Percentiles rank a stretch among this genome's conserved stretches.
phyloP scores from a whole-genome alignment of 805 yeast species.

The Metschnikowia corniflorae region DNA sequence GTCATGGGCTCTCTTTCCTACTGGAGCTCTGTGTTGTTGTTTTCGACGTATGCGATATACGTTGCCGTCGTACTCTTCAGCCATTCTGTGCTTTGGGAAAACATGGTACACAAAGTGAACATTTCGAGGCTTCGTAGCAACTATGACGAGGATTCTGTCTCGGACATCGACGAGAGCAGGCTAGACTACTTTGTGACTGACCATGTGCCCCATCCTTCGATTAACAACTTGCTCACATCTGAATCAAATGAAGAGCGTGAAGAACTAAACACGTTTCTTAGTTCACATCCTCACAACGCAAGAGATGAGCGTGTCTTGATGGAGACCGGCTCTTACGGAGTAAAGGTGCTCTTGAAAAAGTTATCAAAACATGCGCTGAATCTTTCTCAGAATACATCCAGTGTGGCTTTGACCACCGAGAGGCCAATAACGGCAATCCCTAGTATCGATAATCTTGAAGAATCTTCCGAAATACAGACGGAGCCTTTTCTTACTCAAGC shows the following conservation, averaged over 20 bases:
- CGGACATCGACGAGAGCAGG: conserved; percentile 1
- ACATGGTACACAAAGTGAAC: conserved; percentile 6
- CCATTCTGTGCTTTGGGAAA: conserved; percentile 13
- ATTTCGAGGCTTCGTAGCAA: conserved; percentile 14
- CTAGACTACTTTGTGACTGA: conserved; percentile 6
- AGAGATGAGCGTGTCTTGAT: conserved; percentile 14
- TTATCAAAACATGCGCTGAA: conserved; percentile 26
- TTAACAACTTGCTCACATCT: conserved; percentile 8
- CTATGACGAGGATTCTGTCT: conserved; percentile 9
- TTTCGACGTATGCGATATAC: conserved; percentile 54
- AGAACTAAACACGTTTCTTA: conserved; percentile 14
- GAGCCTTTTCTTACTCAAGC: background rate
- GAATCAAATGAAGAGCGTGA: conserved; percentile 9
- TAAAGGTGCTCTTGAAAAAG: conserved; percentile 31
- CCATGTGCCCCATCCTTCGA: conserved; percentile 8
- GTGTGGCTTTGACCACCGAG: conserved; percentile 6
- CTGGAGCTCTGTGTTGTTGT: conserved; percentile 56
- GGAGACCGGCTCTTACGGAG: conserved; percentile 30
- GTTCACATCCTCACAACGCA: conserved; percentile 10
- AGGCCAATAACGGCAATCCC: conserved; percentile 7
- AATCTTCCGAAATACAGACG: background rate
- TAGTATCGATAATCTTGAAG: background rate
- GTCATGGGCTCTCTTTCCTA: conserved; percentile 52
- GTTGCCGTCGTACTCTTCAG: conserved; percentile 44
- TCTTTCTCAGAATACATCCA: background rate